Evolutionary conservation across 1,139 yeast species (phyloP).

Genomic region (Yamadazyma sp.): DNA sequence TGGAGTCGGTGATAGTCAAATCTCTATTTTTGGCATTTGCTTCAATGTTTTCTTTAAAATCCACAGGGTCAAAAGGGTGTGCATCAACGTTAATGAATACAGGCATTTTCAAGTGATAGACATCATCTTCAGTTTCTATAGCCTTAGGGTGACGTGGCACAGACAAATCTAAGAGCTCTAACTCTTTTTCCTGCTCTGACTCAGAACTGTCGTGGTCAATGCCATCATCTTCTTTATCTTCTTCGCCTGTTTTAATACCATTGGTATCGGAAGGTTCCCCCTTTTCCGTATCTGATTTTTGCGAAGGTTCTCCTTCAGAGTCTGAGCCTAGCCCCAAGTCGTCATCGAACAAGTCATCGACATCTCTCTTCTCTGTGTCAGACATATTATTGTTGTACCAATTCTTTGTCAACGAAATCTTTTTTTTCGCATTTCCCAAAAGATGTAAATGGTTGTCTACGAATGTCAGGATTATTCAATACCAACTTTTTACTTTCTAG

Average conservation of each 20-base stretch:
- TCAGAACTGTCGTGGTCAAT: slow-evolving; percentile 7
- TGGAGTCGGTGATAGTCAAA: slow-evolving; percentile 28
- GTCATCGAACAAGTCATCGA: slow-evolving; percentile 12
- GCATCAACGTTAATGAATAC: slow-evolving; percentile 82
- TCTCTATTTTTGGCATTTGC: slow-evolving; percentile 43
- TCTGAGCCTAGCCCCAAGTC: slow-evolving; percentile 18
- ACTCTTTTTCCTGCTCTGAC: slow-evolving; percentile 21
- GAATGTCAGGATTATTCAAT: no score
- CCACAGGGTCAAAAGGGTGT: slow-evolving; percentile 79
- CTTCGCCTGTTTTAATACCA: slow-evolving; percentile 20
- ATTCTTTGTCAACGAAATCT: no score
- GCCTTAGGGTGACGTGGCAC: slow-evolving; percentile 73
- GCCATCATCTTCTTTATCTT: slow-evolving; percentile 4
- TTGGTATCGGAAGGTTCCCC: not conserved
- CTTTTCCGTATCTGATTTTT: slow-evolving; percentile 4
- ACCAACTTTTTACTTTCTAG: not conserved
- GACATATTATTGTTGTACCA: slow-evolving; percentile 11
- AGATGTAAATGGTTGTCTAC: no score
- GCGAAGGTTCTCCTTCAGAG: slow-evolving; percentile 12
- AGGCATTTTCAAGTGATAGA: slow-evolving; percentile 70
- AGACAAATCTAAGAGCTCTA: slow-evolving; percentile 58
- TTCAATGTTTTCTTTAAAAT: slow-evolving; percentile 57
- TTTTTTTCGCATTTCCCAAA: not conserved
- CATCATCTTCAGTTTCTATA: slow-evolving; percentile 39
- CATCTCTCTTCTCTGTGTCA: slow-evolving; percentile 7